phyloP scores from a whole-genome alignment of 495 filamentous ascomycete species.

The Podospora bellae-mahoneyi region DNA sequence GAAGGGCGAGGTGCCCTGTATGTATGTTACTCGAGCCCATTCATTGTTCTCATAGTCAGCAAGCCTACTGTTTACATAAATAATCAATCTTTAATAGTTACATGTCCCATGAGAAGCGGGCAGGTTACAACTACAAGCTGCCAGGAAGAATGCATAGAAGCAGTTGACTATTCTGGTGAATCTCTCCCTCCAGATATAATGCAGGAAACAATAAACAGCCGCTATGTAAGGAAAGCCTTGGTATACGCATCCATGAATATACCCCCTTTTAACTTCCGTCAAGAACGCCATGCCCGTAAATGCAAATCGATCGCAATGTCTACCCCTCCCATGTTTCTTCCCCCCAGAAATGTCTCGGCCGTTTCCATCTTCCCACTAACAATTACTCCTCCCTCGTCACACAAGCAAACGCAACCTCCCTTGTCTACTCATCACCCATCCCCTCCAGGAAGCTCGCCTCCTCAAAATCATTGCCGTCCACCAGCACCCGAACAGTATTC shows the following conservation, averaged over 20 bases:
- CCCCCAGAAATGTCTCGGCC: background rate
- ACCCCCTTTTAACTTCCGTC: conserved; percentile 13
- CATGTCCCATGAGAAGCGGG: background rate
- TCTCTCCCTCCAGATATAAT: background rate
- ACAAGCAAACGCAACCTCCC: background rate
- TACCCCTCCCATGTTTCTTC: background rate
- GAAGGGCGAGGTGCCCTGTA: background rate
- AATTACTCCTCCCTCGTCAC: background rate
- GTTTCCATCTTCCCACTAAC: background rate
- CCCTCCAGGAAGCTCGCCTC: conserved; percentile 51
- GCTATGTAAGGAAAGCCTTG: conserved; percentile 6
- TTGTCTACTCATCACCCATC: conserved; percentile 26
- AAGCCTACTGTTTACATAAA: background rate
- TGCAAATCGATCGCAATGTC: background rate
- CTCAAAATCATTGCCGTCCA: conserved; percentile 48
- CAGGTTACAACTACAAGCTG: background rate
- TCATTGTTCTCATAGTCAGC: background rate
- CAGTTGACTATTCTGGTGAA: background rate
- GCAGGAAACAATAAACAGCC: conserved; percentile 3
- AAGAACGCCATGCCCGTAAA: conserved; percentile 3
- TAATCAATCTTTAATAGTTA: background rate
- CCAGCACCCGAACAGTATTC: conserved; percentile 24
- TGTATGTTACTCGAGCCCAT: too few species aligned
- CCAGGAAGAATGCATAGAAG: background rate
- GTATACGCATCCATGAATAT: conserved; percentile 13